Conservation (phyloP, 2,329 filamentous ascomycete species). For the Calonectria hongkongensis region DNA sequence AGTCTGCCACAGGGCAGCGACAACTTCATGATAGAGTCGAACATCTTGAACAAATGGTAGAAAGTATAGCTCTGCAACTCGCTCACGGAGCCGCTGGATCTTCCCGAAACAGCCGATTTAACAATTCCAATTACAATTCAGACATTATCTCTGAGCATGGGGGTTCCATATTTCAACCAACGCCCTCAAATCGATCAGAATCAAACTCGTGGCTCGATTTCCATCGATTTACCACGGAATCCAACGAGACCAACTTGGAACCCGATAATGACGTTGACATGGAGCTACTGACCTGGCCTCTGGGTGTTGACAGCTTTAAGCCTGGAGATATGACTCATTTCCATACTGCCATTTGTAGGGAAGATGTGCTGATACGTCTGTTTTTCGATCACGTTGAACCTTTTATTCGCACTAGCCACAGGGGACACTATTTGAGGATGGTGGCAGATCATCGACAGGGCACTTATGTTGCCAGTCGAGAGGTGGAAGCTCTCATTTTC, state of each 20-base stretch:
- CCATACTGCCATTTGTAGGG: neutral
- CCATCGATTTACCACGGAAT: neutral
- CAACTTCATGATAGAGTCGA: neutral
- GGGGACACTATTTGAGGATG: neutral
- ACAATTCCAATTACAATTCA: neutral
- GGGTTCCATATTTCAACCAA: neutral
- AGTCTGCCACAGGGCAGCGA: neutral
- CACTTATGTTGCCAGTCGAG: neutral
- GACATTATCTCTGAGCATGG: neutral
- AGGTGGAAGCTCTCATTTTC: neutral
- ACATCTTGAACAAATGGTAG: neutral
- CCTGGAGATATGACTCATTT: neutral
- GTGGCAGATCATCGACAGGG: slow-evolving; percentile 3
- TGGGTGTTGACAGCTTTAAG: neutral
- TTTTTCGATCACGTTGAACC: slow-evolving; percentile 11
- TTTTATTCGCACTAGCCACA: slow-evolving; percentile 7
- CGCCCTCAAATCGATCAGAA: neutral
- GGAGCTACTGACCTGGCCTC: neutral
- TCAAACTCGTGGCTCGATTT: neutral
- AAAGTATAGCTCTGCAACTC: neutral
- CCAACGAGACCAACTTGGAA: neutral
- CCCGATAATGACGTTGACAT: neutral
- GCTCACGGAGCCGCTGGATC: neutral
- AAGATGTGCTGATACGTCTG: neutral
- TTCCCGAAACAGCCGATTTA: neutral